Percentiles rank a stretch among this genome's conserved stretches.
Evolutionary conservation across 2,329 filamentous ascomycete species (phyloP).

Genomic region (Cadophora sp.): DNA sequence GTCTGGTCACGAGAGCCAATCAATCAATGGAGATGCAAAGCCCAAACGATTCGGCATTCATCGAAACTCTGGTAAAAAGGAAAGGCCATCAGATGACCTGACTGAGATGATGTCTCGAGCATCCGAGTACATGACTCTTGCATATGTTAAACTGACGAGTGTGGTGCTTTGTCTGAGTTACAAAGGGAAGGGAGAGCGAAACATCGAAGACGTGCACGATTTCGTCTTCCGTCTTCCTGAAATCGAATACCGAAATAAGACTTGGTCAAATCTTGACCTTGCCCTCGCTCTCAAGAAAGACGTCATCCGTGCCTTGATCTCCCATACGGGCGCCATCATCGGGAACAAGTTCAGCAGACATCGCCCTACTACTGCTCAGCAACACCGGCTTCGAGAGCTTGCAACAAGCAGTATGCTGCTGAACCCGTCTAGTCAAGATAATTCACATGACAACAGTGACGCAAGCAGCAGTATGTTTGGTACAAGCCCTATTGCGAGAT

Average conservation of each 20-base stretch:
- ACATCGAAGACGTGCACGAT: conserved; percentile 95
- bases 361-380: conserved; percentile 79
- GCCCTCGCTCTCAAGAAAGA: conserved; percentile 93
- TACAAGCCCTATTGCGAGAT: conserved; percentile 36
- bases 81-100: conserved; percentile 80
- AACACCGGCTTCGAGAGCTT: conserved; percentile 80
- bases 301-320: conserved; percentile 91
- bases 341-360: conserved; percentile 96
- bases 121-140: conserved; percentile 96
- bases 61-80: conserved; percentile 49
- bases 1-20: conserved; percentile 35
- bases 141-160: conserved; percentile 92
- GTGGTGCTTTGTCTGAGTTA: conserved; percentile 96
- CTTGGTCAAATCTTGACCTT: conserved; percentile 96
- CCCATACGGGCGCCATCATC: conserved; percentile 93
- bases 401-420: conserved; percentile 65
- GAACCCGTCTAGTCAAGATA: conserved; percentile 40
- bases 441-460: conserved; percentile 43
- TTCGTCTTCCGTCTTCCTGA: conserved; percentile 96
- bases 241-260: conserved; percentile 97
- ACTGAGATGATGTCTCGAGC: conserved; percentile 96
- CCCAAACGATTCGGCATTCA: conserved; percentile 60
- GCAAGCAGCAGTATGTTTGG: conserved; percentile 39
- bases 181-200: conserved; percentile 94
- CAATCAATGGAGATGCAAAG: conserved; percentile 43